Evolutionary conservation across 208 protist species (phyloP).

Genomic region (Angomonas ambiguus): DNA sequence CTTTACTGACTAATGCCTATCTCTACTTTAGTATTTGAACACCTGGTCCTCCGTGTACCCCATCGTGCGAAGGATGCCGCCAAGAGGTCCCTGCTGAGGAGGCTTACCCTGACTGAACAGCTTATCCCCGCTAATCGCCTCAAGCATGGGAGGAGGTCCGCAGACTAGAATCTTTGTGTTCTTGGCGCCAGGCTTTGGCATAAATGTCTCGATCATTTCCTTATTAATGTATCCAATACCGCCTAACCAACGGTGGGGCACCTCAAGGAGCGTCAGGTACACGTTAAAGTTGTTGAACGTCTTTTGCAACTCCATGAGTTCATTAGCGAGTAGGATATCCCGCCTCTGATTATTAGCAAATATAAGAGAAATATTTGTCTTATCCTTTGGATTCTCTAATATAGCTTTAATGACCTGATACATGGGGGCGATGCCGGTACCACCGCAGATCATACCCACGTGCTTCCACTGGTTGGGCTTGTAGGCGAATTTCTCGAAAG

Average conservation of each 20-base stretch:
- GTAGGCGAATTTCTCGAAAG: conserved; percentile 88
- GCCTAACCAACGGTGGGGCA: conserved; percentile 70
- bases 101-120: conserved; percentile 45
- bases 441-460: conserved; percentile 88
- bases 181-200: conserved; percentile 67
- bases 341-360: conserved; percentile 84
- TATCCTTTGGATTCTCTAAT: conserved; percentile 74
- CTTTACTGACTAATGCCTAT: background rate
- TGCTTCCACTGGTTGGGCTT: conserved; percentile 81
- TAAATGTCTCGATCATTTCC: conserved; percentile 77
- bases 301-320: conserved; percentile 80
- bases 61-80: conserved; percentile 59
- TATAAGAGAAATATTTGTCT: conserved; percentile 82
- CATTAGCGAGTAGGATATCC: conserved; percentile 89
- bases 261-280: conserved; percentile 80
- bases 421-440: conserved; percentile 92
- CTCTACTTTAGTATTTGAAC: conserved; percentile 68
- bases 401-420: conserved; percentile 84
- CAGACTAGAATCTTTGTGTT: conserved; percentile 80
- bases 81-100: conserved; percentile 63
- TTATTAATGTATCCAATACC: conserved; percentile 77
- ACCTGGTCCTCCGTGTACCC: conserved; percentile 80
- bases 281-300: conserved; percentile 85
- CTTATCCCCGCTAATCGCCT: conserved; percentile 84
- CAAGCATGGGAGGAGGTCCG: conserved; percentile 83